Base-by-base conservation (phyloP, 2,329 filamentous ascomycete species). In the Ascochyta viciae-villosae region DNA sequence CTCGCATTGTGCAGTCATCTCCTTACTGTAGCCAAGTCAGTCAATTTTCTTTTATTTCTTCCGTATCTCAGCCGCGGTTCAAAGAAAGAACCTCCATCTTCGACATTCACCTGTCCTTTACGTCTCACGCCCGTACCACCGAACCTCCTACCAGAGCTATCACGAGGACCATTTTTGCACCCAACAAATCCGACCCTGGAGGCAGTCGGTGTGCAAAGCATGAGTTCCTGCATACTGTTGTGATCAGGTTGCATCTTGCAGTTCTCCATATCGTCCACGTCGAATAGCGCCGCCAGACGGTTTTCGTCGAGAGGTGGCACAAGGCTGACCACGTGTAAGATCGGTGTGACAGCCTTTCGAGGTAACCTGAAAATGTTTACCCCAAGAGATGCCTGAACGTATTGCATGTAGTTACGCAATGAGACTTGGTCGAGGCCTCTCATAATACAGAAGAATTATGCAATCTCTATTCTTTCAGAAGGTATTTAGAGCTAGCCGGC, bases 221-320 rank as follows among this genome's bases (percentile, higher is more conserved):
- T 15, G 57, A n/a, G 62, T 63, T 60, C 57, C 63, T 65, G 64
- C 63, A 68, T 63, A 41, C 41, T 24, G 57, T 47, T 45, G 57
- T 63, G 60, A 62, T 56, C 47, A 33, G 39, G 35, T 42, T 50
- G 59, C 53, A 44, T 54, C 40, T 33, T 44, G 45, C 27, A 24
- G 22, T 35, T 19, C 16, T n/a, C 4, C 6, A 23, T 35, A 19
- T 42, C 27, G n/a, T n/a, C 3, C 13, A 31, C 6, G 6, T 34
- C 38, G 31, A 46, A 41, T 33, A 19, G 29, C 24, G 33, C 15
- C 6, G 16, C 19, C 13, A 23, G 27, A 7, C 22, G 12, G 16
- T 56, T 56, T 27, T 56, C 53, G 53, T 51, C n/a, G 27, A 16
- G 6, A 12, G 37, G 53, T 56, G 48, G 47, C 42, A 56, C 53